A percentile compares a stretch with the other conserved stretches of the same genome.
These are phyloP conservation scores for Populus hybrid DNA, from an alignment of 441 rosid genomes.

Conservation along the genomic window DNA sequence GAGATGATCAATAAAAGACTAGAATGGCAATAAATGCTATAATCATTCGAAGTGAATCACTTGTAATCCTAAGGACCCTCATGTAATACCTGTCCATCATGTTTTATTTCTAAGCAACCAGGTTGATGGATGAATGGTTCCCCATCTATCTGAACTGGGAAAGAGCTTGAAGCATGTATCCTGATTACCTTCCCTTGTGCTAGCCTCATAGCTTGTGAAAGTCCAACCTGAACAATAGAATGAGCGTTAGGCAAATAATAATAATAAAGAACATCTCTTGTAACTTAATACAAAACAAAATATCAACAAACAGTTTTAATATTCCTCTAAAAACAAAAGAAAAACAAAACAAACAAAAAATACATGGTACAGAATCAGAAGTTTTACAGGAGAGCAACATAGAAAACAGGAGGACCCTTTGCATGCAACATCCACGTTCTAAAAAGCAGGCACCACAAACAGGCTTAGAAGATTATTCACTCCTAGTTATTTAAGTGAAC, in stretches of 20 bases:
- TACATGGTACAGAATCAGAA: not conserved
- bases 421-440: not conserved
- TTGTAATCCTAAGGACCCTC: not conserved
- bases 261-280: no score
- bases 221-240: constrained; percentile 44
- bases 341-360: not conserved
- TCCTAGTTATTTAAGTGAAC: not conserved
- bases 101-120: constrained; percentile 62
- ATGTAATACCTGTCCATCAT: constrained; percentile 61
- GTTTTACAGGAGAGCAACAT: not conserved
- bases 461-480: not conserved
- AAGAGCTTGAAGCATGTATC: constrained; percentile 58
- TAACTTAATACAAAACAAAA: no score
- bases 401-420: not conserved
- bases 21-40: no score
- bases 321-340: not conserved
- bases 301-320: no score
- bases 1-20: no score
- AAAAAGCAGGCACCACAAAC: not conserved
- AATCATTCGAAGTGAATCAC: no score
- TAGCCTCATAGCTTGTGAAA: constrained; percentile 66
- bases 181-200: constrained; percentile 57
- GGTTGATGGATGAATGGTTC: constrained; percentile 77
- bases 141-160: constrained; percentile 73
- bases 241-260: not conserved